Base-by-base conservation (phyloP, 2,329 filamentous ascomycete species). In the Ophidiomyces ophidiicola region DNA sequence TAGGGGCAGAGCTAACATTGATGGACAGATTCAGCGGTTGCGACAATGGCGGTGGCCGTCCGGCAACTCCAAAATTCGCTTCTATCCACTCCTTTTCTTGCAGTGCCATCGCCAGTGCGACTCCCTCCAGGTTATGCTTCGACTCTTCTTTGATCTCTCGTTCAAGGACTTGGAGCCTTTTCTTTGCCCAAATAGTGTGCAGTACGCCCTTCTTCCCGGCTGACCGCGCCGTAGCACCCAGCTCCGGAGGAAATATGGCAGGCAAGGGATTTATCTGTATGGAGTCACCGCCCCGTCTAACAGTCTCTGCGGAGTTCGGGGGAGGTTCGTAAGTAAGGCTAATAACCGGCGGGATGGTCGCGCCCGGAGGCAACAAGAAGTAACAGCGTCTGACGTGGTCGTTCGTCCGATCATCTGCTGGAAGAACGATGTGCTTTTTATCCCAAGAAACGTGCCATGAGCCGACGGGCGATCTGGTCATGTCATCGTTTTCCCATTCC, bases 161-260 rank as follows among this genome's bases (percentile, higher is more conserved):
- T 36, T 85, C 75, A 33, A 94, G 65, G 46, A 82, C 78, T 21
- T 76, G 74, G 15, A 94, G 64, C 29, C 86, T 70, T 58, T 82
- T 80, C 66, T 86, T 86, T 12, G 83, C 87, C 85, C 87, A 94
- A 42, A 88, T 76, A 1, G 84, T 93, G 55, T 93, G 87, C 44
- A 94, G 62, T 1, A 93, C 83, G 1, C 86, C 86, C 46, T 83
- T 81, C 51, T 78, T 78, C 5, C 83, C 82, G 0, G 77, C 73
- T 12, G 76, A 67, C 17, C 74, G 69, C 8, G 74, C 74, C 15
- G 74, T 79, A 3, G 72, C 71, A 1, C 81, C 80, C 17, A 93
- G 66, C 44, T 80, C 79, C 0, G 80, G 75, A 1, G 83, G 79
- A 53, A 88, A 94, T 48, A 94, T 88, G 21, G 86, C 86, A 0